Percentiles rank a stretch among this genome's conserved stretches.
phyloP scores from a whole-genome alignment of 805 yeast species.

The Candida pseudoglaebosa region DNA sequence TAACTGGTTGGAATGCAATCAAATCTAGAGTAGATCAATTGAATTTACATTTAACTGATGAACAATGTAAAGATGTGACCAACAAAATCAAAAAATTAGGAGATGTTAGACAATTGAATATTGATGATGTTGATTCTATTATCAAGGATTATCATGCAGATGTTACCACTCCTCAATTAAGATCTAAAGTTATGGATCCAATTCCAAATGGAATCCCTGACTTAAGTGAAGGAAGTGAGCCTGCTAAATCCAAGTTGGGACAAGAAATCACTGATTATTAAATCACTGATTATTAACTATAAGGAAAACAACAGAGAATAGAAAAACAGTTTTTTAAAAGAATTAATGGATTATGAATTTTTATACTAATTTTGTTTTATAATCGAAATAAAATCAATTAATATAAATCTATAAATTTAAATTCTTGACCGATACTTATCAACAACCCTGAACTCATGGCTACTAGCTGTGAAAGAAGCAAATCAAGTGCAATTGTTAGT shows the following conservation, averaged over 20 bases:
- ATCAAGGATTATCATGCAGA: constrained; percentile 90
- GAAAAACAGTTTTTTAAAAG: not conserved
- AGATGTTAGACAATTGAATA: constrained; percentile 88
- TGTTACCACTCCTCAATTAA: constrained; percentile 5
- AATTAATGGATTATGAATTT: not conserved
- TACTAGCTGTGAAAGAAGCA: too few species aligned
- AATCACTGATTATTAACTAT: not conserved
- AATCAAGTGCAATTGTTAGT: too few species aligned
- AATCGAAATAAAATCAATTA: too few species aligned
- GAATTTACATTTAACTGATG: constrained; percentile 84
- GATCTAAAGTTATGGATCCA: constrained; percentile 5
- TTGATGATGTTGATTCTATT: constrained; percentile 96
- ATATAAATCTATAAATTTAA: too few species aligned
- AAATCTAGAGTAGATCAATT: constrained; percentile 97
- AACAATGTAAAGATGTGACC: constrained; percentile 93
- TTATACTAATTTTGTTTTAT: too few species aligned
- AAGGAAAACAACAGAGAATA: not conserved
- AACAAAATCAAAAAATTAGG: constrained; percentile 90
- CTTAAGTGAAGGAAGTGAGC: constrained; percentile 6
- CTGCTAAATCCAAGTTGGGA: constrained; percentile 4
- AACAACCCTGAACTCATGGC: too few species aligned
- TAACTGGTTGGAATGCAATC: constrained; percentile 99
- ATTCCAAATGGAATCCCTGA: constrained; percentile 8
- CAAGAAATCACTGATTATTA: constrained; percentile 3
- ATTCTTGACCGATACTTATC: too few species aligned